Evolutionary conservation across 2,329 filamentous ascomycete genomes (phyloP), one percentile per base, ranked within the genome.

Genomic region (Fusarium penzigii): DNA sequence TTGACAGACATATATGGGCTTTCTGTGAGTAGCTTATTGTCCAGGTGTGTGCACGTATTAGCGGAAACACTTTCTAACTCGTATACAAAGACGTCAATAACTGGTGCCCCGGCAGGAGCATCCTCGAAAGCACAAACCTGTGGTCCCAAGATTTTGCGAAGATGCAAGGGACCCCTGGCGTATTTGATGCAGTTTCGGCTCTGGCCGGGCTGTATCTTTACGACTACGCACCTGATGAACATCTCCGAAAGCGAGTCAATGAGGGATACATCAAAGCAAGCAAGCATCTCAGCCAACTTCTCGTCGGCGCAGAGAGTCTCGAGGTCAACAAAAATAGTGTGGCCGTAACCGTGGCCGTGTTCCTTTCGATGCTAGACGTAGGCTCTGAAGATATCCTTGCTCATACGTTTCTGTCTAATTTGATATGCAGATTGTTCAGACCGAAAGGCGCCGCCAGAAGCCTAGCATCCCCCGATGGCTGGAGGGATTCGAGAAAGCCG

Each of bases 321-420:
- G 47, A 61, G 36, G 56, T 57, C 10, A 55, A 56, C 0, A 56
- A 60, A 16, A 68, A 67, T 1, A 66, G 65, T 17, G 69, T 73
- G 39, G 55, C 72, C 3, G 66, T 75, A 25, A 73, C 72, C 6
- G 70, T 75, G 51, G 62, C 66, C 6, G 65, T 70, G 2, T 63
- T 74, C 39, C 61, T 74, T 9, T 73, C 71, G 2, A 73, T 74
- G 71, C 71, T 72, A 59, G 71, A 74, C 55, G 70, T 73, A 55
- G 57, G 70, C 64, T 46, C 10, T 6, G 7, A 13, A 13, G 9
- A 12, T 3, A 45, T n/a, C 5, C 43, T 48, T 20, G 6, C 7
- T 17, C 16, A 29, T 12, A 41, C 51, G 36, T 49, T 29, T 14
- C 16, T 16, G n/a, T 32, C 42, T 44, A 42, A 59, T 45, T n/a